These are phyloP conservation scores for Clonostachys solani DNA, from an alignment of 2,329 filamentous ascomycete genomes.

Conservation along the genomic window DNA sequence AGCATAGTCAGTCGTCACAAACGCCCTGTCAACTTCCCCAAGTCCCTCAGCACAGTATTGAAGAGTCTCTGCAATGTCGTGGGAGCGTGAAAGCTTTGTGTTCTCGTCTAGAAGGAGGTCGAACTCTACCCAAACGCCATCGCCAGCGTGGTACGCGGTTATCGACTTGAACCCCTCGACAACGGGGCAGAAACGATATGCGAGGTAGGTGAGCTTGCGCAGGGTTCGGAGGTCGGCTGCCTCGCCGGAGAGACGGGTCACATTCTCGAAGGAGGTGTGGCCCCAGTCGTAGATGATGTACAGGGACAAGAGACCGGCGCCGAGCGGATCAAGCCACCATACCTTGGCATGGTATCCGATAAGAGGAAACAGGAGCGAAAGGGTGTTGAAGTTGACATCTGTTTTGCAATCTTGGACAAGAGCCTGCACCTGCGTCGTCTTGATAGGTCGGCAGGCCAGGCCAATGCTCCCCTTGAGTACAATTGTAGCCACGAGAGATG, in stretches of 20 bases:
- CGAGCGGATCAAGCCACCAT: slow-evolving; percentile 64
- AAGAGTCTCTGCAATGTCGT: slow-evolving; percentile 25
- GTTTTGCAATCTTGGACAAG: slow-evolving; percentile 44
- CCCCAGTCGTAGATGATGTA: slow-evolving; percentile 70
- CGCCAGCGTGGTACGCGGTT: slow-evolving; percentile 23
- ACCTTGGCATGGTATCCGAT: slow-evolving; percentile 51
- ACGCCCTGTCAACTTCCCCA: slow-evolving; percentile 21
- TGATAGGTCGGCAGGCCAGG: slow-evolving; percentile 77
- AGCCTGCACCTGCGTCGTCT: slow-evolving; percentile 79
- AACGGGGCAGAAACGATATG: slow-evolving; percentile 23
- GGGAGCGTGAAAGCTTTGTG: slow-evolving; percentile 19
- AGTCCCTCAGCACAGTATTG: slow-evolving; percentile 26
- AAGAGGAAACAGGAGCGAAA: slow-evolving; percentile 82
- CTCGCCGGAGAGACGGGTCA: slow-evolving; percentile 21
- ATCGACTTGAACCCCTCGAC: slow-evolving; percentile 25
- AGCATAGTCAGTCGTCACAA: slow-evolving; percentile 26
- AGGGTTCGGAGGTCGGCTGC: slow-evolving; percentile 18
- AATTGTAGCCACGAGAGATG: slow-evolving; percentile 66
- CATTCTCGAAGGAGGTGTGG: slow-evolving; percentile 36
- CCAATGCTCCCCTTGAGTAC: slow-evolving; percentile 78
- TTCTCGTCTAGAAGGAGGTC: slow-evolving; percentile 22
- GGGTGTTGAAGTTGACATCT: slow-evolving; percentile 83
- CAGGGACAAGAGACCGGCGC: slow-evolving; percentile 57
- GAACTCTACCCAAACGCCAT: slow-evolving; percentile 26
- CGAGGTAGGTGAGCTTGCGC: slow-evolving; percentile 23